Conservation (phyloP, 2,329 filamentous ascomycete genomes). For the Colletotrichum agaves region DNA sequence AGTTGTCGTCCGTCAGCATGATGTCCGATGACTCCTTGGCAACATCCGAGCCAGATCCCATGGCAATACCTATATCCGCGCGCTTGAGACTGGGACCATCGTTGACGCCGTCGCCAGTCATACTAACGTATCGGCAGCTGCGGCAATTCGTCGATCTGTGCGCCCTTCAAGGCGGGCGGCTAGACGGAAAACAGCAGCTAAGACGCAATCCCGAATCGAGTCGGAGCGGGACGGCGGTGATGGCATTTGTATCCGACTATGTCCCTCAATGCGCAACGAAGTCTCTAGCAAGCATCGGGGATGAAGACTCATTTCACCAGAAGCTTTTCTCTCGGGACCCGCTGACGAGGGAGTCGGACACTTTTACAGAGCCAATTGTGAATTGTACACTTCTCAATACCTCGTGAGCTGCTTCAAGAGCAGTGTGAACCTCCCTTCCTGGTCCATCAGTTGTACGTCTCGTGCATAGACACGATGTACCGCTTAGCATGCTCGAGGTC, state of each 20-base stretch:
- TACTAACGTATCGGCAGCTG: constrained; percentile 61
- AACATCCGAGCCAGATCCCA: constrained; percentile 73
- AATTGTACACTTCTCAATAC: background rate
- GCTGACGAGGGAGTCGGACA: background rate
- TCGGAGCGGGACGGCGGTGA: background rate
- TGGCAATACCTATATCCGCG: constrained; percentile 78
- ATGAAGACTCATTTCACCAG: too few relatives aligned
- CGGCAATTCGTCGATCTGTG: constrained; percentile 72
- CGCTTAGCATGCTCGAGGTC: constrained; percentile 47
- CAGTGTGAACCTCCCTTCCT: constrained; percentile 51
- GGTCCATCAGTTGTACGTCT: constrained; percentile 54
- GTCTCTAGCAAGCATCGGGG: too few relatives aligned
- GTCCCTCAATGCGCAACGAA: background rate
- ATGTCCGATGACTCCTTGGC: constrained; percentile 74
- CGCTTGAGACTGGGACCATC: constrained; percentile 77
- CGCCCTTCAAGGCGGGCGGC: constrained; percentile 61
- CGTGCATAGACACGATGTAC: constrained; percentile 50
- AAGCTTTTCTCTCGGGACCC: background rate
- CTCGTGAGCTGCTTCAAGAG: constrained; percentile 39
- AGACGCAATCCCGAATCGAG: constrained; percentile 1
- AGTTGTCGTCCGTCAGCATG: constrained; percentile 78
- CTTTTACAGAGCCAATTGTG: too few relatives aligned
- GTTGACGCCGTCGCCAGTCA: constrained; percentile 78
- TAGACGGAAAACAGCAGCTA: constrained; percentile 19
- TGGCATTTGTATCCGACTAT: background rate